phyloP scores from a whole-genome alignment of 495 filamentous ascomycete species.

The Podospora pseudocomata region DNA sequence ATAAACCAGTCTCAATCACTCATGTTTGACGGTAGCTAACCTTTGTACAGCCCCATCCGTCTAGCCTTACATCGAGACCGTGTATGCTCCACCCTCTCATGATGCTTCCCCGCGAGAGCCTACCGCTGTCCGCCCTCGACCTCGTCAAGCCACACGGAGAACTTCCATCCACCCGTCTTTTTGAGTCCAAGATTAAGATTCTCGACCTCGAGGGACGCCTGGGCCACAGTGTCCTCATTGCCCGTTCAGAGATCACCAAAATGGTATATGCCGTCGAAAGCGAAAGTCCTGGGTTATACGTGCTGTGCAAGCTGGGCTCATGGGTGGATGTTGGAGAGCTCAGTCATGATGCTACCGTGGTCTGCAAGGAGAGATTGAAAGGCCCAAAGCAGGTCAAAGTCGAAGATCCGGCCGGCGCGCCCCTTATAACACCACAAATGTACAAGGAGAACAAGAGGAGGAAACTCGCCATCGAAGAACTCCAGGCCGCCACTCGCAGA shows the following conservation, averaged over 20 bases:
- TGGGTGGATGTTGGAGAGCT: constrained; percentile 58
- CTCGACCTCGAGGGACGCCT: constrained; percentile 57
- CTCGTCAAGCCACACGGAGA: constrained; percentile 48
- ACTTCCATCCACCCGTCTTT: constrained; percentile 52
- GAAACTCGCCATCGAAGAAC: constrained; percentile 50
- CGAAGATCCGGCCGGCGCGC: constrained; percentile 13
- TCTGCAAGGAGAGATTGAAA: constrained; percentile 30
- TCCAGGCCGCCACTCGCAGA: constrained; percentile 37
- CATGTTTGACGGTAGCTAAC: constrained; percentile 17
- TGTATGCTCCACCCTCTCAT: constrained; percentile 58
- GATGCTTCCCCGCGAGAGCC: constrained; percentile 55
- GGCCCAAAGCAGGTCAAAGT: constrained; percentile 12
- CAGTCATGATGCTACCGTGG: constrained; percentile 39
- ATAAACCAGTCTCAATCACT: background rate
- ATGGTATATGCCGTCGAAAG: constrained; percentile 68
- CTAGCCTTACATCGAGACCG: constrained; percentile 54
- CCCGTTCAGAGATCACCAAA: constrained; percentile 55
- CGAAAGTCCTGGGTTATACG: constrained; percentile 63
- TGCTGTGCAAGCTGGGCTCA: constrained; percentile 63
- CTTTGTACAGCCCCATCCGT: constrained; percentile 52
- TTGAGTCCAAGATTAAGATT: constrained; percentile 58
- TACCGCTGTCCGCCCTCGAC: constrained; percentile 61
- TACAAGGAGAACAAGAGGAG: constrained; percentile 47
- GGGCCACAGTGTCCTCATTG: constrained; percentile 60
- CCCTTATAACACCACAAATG: constrained; percentile 36